These are phyloP conservation scores for Olyra latifolia DNA, from an alignment of 176 grass and related monocot genomes.

Conservation along the genomic window DNA sequence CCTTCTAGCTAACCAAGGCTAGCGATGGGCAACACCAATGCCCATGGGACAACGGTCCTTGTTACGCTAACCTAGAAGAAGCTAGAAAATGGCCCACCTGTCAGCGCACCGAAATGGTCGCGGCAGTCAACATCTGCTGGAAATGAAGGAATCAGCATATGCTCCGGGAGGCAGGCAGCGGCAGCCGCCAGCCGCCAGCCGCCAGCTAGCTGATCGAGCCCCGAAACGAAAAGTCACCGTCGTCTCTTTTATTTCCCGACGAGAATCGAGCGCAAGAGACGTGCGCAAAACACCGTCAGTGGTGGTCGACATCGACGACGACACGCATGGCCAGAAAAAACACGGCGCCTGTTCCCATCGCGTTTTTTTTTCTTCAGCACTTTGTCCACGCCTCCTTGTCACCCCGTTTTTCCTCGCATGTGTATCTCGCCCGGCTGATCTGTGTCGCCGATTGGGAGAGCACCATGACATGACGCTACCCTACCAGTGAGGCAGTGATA, in stretches of 20 bases:
- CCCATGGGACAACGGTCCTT: too few species aligned
- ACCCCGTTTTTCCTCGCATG: background rate
- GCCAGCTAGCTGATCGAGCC: too few species aligned
- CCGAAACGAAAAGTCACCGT: background rate
- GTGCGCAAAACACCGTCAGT: background rate
- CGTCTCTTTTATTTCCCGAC: background rate
- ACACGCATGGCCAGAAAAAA: background rate
- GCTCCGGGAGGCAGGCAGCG: background rate
- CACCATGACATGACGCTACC: too few species aligned
- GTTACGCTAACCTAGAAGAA: too few species aligned
- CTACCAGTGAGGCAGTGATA: too few species aligned
- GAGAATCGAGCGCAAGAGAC: background rate
- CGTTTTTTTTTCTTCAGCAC: background rate
- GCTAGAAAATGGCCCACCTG: too few species aligned
- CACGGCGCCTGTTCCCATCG: background rate
- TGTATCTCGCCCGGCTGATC: background rate
- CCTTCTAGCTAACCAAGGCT: too few species aligned
- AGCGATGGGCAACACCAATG: too few species aligned
- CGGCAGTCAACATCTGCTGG: too few species aligned
- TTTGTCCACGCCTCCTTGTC: background rate
- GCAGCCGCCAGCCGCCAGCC: background rate
- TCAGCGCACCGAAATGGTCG: too few species aligned
- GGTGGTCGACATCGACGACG: background rate
- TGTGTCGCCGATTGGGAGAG: too few species aligned
- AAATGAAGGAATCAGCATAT: too few species aligned